phyloP scores from a whole-genome alignment of 345 rosid genomes.

The Eucalyptus marginata region DNA sequence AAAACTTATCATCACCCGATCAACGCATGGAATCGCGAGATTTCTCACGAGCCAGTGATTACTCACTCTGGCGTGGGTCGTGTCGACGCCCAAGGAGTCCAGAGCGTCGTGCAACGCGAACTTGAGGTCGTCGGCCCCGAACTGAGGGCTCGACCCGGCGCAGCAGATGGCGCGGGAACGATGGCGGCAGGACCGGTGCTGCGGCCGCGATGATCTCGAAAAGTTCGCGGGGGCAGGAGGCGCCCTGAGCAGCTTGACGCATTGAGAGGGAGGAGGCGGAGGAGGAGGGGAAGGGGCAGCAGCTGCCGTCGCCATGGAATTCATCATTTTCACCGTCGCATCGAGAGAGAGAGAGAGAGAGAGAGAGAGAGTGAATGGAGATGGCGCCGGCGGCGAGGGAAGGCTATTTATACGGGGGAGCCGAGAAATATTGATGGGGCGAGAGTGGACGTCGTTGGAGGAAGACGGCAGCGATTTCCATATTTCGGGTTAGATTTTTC shows the following conservation, averaged over 20 bases:
- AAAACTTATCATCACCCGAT: background rate
- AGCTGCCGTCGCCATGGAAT: background rate
- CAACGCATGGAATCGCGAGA: background rate
- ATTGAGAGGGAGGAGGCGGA: background rate
- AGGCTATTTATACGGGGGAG: background rate
- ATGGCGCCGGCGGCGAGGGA: background rate
- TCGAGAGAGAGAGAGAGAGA: background rate
- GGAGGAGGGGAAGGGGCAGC: background rate
- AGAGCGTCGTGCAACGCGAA: conserved; percentile 23
- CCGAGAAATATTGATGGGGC: background rate
- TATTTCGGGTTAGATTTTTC: background rate
- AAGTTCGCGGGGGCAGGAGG: background rate
- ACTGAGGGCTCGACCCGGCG: background rate
- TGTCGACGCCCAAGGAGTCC: conserved; percentile 18
- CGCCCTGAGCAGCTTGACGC: background rate
- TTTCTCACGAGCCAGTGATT: background rate
- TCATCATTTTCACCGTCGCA: background rate
- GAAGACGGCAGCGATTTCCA: background rate
- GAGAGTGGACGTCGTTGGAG: background rate
- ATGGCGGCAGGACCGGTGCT: background rate
- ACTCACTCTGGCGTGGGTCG: conserved; percentile 25
- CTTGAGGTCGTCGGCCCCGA: conserved; percentile 1
- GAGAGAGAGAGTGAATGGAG: background rate
- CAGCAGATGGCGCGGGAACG: background rate
- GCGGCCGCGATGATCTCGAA: background rate